These are phyloP conservation scores for Curvularia hawaiiensis DNA, from an alignment of 2,329 filamentous ascomycete species.

Conservation along the genomic window DNA sequence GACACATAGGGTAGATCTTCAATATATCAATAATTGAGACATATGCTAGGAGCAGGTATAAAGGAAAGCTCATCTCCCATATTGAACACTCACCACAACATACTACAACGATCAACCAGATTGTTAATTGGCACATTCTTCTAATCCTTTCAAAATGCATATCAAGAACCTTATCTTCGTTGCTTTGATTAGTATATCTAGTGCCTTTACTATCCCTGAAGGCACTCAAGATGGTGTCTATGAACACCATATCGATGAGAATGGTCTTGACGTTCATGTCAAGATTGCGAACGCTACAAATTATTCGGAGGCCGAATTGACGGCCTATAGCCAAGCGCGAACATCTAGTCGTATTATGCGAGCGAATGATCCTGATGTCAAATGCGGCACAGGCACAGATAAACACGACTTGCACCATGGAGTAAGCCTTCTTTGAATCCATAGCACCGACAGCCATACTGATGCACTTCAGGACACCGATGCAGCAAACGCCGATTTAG, in stretches of 20 bases:
- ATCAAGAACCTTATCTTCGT: background rate
- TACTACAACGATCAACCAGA: background rate
- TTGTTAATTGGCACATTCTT: background rate
- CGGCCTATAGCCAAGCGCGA: background rate
- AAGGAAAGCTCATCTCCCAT: background rate
- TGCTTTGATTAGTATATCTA: background rate
- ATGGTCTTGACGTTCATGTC: background rate
- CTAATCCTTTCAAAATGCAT: background rate
- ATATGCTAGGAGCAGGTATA: background rate
- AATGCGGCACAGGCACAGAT: background rate
- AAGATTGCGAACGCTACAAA: background rate
- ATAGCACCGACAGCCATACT: background rate
- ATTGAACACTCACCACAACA: no score
- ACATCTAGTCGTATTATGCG: background rate
- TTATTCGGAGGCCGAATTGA: background rate
- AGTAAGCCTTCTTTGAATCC: background rate
- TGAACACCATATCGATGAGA: background rate
- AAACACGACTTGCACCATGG: background rate
- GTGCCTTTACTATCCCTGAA: background rate
- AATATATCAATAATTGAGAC: background rate
- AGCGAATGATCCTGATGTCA: background rate
- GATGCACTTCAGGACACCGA: background rate
- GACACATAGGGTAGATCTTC: background rate
- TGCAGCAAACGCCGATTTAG: background rate
- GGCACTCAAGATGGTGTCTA: background rate